phyloP scores from a whole-genome alignment of 768 basidiomycete species.

The Trametes cinnabarina region DNA sequence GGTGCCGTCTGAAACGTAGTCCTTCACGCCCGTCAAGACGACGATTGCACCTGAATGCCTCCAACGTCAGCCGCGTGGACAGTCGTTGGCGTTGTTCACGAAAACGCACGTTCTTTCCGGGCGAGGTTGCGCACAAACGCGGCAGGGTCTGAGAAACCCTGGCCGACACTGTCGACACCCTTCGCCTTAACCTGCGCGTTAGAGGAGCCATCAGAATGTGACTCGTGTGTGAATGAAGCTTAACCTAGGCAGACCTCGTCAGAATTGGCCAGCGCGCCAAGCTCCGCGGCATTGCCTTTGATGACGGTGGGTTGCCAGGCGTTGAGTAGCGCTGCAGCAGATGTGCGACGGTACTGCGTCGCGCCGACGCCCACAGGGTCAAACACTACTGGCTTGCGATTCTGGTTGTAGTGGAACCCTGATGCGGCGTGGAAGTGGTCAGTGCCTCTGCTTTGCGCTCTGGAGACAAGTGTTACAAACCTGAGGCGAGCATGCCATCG shows the following conservation, averaged over 20 bases:
- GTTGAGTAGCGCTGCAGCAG: conserved; percentile 65
- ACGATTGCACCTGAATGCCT: conserved; percentile 64
- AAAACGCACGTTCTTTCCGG: conserved; percentile 63
- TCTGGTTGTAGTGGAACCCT: conserved; percentile 43
- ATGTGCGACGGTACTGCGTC: conserved; percentile 62
- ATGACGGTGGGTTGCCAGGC: conserved; percentile 86
- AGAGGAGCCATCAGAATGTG: neutral
- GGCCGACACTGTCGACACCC: conserved; percentile 85
- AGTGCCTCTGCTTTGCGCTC: neutral
- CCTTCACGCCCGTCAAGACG: conserved; percentile 73
- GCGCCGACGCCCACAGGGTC: conserved; percentile 94
- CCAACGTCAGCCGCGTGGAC: neutral
- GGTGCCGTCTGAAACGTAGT: conserved; percentile 83
- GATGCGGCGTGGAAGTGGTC: neutral
- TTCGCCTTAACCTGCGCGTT: conserved; percentile 57
- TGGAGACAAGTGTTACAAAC: conserved; percentile 29
- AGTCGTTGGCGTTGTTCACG: neutral
- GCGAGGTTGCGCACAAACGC: conserved; percentile 69
- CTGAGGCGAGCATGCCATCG: conserved; percentile 75
- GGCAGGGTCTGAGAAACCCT: conserved; percentile 73
- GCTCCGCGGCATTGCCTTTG: conserved; percentile 92
- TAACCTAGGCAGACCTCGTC: conserved; percentile 53
- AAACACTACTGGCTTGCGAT: conserved; percentile 75
- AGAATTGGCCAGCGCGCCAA: conserved; percentile 75
- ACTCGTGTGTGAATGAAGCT: neutral